Base-by-base conservation (phyloP, 805 yeast species). In the Suhomyces tanzawaensis region DNA sequence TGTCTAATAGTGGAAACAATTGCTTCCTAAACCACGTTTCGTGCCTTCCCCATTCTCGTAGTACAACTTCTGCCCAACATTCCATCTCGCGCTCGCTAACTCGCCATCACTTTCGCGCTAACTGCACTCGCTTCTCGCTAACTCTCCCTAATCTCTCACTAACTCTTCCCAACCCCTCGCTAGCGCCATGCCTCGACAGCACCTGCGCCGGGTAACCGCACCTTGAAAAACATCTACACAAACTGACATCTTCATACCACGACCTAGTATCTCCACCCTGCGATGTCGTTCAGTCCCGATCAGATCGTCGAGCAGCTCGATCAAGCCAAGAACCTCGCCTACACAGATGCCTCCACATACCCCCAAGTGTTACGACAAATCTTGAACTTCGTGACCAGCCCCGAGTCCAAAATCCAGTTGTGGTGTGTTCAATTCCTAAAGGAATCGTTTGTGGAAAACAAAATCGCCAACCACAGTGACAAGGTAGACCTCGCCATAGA, bases 301-400 rank as follows among this genome's bases (percentile, higher is more conserved):
- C 44, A 46, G 16, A 48, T 57, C 24, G 42, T 57, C 29, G 53
- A 41, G 28, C 71, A 64, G 42, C 54, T 69, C 14, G 53, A 65
- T 39, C 68, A 66, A 47, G 74, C 74, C 9, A 55, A 59, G 21
- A 52, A 53, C 17, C 51, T 63, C 34, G 72, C 71, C 4, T 51
- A 58, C 27, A 41, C 58, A 15, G 56, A 51, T 34, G 48, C 48
- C 5, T 57, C 53, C 22, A 53, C 61, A n/a, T 62, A 64, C 42
- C 66, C 69, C 5, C 71, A 64, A 45, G 72, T 69, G 24, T 55
- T 72, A n/a, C 66, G 71, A 29, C 72, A 67, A 36, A 63, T 69
- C 33, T 53, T 70, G 33, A 62, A 62, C 38, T 62, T 69, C 42
- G 55, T 57, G 19, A 51, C 51, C 22, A 62, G 64, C 47, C 65